Conservation (phyloP, 2,329 filamentous ascomycete genomes). For the Arthrobotrys conoides region DNA sequence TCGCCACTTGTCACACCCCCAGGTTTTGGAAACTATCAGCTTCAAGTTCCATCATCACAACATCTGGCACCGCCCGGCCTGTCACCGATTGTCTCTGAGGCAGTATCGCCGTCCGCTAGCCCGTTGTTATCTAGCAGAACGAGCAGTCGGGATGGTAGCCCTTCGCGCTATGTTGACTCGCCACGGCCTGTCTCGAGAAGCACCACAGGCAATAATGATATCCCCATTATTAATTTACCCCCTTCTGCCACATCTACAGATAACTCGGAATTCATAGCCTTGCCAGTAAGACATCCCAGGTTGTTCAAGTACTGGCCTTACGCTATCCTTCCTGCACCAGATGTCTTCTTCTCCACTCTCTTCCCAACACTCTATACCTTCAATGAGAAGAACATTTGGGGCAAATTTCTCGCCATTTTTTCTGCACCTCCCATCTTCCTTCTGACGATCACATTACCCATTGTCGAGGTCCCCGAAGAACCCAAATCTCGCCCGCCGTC, state of each 20-base stretch:
- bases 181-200: conserved; percentile 49
- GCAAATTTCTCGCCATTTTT: conserved; percentile 83
- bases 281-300: conserved; percentile 67
- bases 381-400: conserved; percentile 85
- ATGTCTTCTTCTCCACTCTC: conserved; percentile 79
- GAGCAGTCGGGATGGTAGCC: conserved; percentile 47
- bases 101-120: conserved; percentile 34
- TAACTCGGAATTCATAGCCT: conserved; percentile 44
- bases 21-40: conserved; percentile 33
- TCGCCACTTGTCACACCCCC: conserved; percentile 26
- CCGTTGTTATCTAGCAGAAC: conserved; percentile 40
- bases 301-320: conserved; percentile 86
- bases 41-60: conserved; percentile 49
- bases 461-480: conserved; percentile 78
- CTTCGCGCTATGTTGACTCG: conserved; percentile 35
- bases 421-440: conserved; percentile 93
- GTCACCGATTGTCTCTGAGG: conserved; percentile 30
- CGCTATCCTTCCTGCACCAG: conserved; percentile 78
- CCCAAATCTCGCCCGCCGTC: conserved; percentile 26
- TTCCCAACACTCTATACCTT: conserved; percentile 91
- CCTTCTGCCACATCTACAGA: conserved; percentile 49
- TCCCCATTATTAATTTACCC: conserved; percentile 49
- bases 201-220: conserved; percentile 37
- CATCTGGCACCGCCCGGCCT: conserved; percentile 47
- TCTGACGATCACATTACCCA: conserved; percentile 88